Conservation (phyloP, 2,329 filamentous ascomycete genomes). For the Epichloe aotearoae region DNA sequence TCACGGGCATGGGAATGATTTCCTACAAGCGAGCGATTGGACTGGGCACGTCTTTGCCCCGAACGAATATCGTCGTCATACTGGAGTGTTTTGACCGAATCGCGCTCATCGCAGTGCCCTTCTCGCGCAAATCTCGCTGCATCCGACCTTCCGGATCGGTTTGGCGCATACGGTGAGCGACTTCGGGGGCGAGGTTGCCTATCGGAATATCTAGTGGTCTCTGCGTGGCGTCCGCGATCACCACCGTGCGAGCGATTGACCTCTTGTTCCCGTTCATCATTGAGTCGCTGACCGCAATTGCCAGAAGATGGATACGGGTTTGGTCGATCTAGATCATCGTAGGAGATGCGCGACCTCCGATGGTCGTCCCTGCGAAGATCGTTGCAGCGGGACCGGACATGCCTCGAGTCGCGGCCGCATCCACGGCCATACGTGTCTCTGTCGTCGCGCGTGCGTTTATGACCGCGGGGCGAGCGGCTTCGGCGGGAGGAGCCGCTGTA, state of each 20-base stretch:
- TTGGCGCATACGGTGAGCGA: slow-evolving; percentile 32
- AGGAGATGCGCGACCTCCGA: slow-evolving; percentile 34
- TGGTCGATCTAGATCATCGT: slow-evolving; percentile 45
- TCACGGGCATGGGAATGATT: slow-evolving; percentile 44
- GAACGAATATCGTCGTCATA: slow-evolving; percentile 4
- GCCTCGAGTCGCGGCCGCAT: slow-evolving; percentile 38
- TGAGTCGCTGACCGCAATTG: slow-evolving; percentile 3
- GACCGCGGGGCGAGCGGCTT: slow-evolving; percentile 48
- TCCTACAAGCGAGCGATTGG: slow-evolving; percentile 48
- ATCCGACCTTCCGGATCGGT: slow-evolving; percentile 23
- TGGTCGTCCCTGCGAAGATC: slow-evolving; percentile 34
- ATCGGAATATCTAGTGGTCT: slow-evolving; percentile 22
- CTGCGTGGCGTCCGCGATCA: slow-evolving; percentile 24
- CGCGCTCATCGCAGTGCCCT: slow-evolving; percentile 7
- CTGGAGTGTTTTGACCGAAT: slow-evolving; percentile 3
- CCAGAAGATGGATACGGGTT: slow-evolving; percentile 15
- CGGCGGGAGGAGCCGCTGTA: slow-evolving; percentile 29
- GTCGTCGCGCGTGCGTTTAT: slow-evolving; percentile 55
- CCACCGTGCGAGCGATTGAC: slow-evolving; percentile 10
- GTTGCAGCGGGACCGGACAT: slow-evolving; percentile 51
- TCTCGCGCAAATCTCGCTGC: slow-evolving; percentile 21
- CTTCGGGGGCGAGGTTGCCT: slow-evolving; percentile 45
- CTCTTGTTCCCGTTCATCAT: slow-evolving; percentile 29
- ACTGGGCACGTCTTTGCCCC: slow-evolving; percentile 36
- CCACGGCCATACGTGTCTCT: slow-evolving; percentile 38